phyloP scores from a whole-genome alignment of 306 rosid genomes.

The Cucurbita ficifolia region DNA sequence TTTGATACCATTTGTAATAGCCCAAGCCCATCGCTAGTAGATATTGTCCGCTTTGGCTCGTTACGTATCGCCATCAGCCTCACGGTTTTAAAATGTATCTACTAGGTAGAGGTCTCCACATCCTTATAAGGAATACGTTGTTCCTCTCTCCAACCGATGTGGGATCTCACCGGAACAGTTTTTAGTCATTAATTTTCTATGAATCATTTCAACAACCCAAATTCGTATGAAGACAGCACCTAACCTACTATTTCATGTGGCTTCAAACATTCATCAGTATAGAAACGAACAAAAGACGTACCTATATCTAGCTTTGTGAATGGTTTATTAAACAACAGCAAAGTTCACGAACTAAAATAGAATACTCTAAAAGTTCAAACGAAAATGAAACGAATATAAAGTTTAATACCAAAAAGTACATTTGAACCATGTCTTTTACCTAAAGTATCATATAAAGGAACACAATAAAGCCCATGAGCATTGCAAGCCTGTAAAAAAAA shows the following conservation, averaged over 20 bases:
- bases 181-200: not conserved
- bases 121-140: too few species aligned
- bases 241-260: not conserved
- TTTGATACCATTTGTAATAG: too few species aligned
- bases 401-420: not conserved
- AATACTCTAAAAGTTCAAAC: too few species aligned
- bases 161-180: not conserved
- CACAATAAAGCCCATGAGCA: slow-evolving; percentile 90
- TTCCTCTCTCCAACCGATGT: too few species aligned
- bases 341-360: not conserved
- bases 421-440: slow-evolving; percentile 25
- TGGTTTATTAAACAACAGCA: not conserved
- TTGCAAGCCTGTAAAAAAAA: slow-evolving; percentile 69
- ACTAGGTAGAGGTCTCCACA: too few species aligned
- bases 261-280: not conserved
- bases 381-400: not conserved
- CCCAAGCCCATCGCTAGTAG: too few species aligned
- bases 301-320: not conserved
- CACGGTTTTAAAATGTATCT: too few species aligned
- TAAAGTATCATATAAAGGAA: slow-evolving; percentile 83
- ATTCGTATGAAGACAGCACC: not conserved
- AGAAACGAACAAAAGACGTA: not conserved
- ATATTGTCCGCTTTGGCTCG: too few species aligned
- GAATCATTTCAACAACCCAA: not conserved
- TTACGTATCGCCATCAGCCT: too few species aligned